Evolutionary conservation across 2,329 filamentous ascomycete genomes (phyloP), one percentile per base, ranked within the genome.

Genomic region (Fusarium nanum): DNA sequence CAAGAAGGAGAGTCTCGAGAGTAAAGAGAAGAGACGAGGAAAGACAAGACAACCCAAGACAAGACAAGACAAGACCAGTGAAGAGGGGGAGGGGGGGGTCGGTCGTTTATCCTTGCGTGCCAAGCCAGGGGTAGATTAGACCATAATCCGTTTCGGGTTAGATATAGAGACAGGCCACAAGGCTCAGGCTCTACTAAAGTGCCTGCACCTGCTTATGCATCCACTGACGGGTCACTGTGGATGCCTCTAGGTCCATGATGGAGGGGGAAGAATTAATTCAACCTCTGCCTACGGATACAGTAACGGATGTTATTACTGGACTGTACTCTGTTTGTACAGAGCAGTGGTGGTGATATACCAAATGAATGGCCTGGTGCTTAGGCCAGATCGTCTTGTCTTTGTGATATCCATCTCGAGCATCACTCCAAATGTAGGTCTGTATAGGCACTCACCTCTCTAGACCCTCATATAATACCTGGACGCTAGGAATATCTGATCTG

Each of bases 181-280:
- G 60, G 66, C 54, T 59, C 56, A 67, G 61, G 67, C 62, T 71
- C 67, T 63, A 67, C 67, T 74, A 71, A 74, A 74, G 72, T 74
- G 72, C 72, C 67, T 71, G 64, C 67, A 73, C 72, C 64, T 71
- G 45, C 63, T 60, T 60, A 56, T 70, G 67, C 67, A 70, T 54
- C 52, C 55, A 70, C 52, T 64, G 53, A 68, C 63, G 67, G 67
- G 62, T 60, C 67, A 40, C 40, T 64, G 67, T 70, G 68, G 59
- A 55, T 68, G 63, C 67, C 63, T 27, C 32, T 23, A 52, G 25
- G 32, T 27, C 23, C 13, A 70, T 59, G 62, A 58, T 67, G 61
- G 60, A 62, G 42, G 66, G 60, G 25, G 25, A 28, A 64, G 37
- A 57, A 37, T 63, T 45, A 41, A 47, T 14, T 20, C 34, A 37